These are phyloP conservation scores for Rhodomyrtus psidioides DNA, from an alignment of 441 rosid species.

Conservation along the genomic window DNA sequence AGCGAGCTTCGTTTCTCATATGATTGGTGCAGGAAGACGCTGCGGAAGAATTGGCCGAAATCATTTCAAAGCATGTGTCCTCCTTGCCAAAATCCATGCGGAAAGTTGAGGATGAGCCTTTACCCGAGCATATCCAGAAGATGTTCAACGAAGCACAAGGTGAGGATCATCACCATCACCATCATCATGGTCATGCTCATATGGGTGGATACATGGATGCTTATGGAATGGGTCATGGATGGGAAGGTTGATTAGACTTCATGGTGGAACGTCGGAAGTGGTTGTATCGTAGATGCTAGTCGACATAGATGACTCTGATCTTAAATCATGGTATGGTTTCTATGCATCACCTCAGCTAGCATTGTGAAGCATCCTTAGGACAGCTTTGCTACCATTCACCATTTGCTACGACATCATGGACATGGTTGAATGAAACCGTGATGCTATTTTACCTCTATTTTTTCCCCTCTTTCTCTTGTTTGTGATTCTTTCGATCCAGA, in stretches of 20 bases:
- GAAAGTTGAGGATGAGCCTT: slow-evolving; percentile 41
- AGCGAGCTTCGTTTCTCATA: neutral
- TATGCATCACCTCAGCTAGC: neutral
- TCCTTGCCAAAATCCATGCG: slow-evolving; percentile 51
- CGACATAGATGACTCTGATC: neutral
- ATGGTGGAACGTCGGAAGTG: neutral
- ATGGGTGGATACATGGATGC: slow-evolving; percentile 44
- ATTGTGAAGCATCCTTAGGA: neutral
- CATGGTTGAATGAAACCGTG: neutral
- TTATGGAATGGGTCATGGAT: slow-evolving; percentile 70
- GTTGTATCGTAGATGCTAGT: neutral
- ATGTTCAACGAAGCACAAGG: slow-evolving; percentile 45
- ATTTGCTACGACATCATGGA: neutral
- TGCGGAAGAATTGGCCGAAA: slow-evolving; percentile 56
- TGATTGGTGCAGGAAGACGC: slow-evolving; percentile 37
- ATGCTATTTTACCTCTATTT: neutral
- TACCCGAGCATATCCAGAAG: slow-evolving; percentile 60
- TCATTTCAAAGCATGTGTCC: slow-evolving; percentile 44
- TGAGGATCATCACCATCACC: slow-evolving; percentile 22
- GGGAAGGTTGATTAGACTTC: slow-evolving; percentile 41
- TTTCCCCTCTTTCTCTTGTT: neutral
- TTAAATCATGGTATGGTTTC: neutral
- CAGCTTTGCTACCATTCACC: neutral
- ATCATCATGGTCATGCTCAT: slow-evolving; percentile 13
- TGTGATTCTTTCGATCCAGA: neutral